Evolutionary conservation across 768 basidiomycete genomes (phyloP).

Genomic region (Russula sp.): DNA sequence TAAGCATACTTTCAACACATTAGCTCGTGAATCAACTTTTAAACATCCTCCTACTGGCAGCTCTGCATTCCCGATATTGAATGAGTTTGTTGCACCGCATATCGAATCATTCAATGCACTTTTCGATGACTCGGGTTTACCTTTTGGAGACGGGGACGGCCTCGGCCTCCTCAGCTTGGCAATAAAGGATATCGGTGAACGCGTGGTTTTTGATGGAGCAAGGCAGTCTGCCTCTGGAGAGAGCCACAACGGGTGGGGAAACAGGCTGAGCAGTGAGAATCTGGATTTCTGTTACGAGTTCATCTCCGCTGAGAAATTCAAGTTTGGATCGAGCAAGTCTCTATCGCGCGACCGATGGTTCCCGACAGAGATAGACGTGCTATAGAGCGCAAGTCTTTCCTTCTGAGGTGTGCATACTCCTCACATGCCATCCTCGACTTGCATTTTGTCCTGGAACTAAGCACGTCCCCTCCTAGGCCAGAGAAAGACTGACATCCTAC

Average conservation of each 20-base stretch:
- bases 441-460: conserved; percentile 2
- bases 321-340: conserved; percentile 92
- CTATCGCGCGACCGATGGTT: conserved; percentile 81
- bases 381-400: conserved; percentile 81
- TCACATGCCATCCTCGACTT: neutral
- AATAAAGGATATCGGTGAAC: conserved; percentile 80
- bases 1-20: conserved; percentile 68
- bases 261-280: conserved; percentile 76
- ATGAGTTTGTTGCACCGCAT: conserved; percentile 91
- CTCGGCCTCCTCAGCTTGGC: conserved; percentile 75
- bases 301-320: conserved; percentile 26
- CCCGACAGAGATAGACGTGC: conserved; percentile 76
- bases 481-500: conserved; percentile 91
- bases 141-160: conserved; percentile 70
- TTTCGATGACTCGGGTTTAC: conserved; percentile 87
- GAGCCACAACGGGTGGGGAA: conserved; percentile 65
- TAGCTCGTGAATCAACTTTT: conserved; percentile 75
- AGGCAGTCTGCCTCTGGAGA: conserved; percentile 52
- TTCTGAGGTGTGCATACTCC: conserved; percentile 60
- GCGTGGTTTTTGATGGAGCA: conserved; percentile 88
- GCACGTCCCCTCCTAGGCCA: conserved; percentile 53
- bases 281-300: conserved; percentile 21
- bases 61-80: conserved; percentile 74
- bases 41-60: conserved; percentile 66
- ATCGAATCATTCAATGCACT: conserved; percentile 96